A percentile compares a stretch with the other conserved stretches of the same genome.
Conservation (phyloP, 768 basidiomycete species). For the Xerocomus spinulosus region DNA sequence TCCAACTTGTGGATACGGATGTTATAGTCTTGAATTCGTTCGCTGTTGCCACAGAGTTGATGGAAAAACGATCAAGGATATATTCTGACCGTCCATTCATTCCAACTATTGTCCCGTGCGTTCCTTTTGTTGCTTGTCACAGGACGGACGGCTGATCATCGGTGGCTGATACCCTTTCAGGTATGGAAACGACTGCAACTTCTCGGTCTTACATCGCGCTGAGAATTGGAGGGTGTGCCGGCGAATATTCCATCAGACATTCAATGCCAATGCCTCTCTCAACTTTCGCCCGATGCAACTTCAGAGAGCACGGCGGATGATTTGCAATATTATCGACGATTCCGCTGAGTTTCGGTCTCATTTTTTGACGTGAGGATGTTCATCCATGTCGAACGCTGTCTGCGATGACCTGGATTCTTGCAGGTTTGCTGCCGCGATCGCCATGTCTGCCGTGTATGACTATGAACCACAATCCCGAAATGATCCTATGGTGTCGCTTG, state of each 20-base stretch:
- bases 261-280: background rate
- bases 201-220: background rate
- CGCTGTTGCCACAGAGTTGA: conserved; percentile 39
- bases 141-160: too few species aligned
- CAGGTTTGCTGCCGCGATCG: background rate
- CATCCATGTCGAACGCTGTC: too few species aligned
- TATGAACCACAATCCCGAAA: background rate
- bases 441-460: background rate
- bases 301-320: background rate
- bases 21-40: conserved; percentile 42
- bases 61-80: conserved; percentile 41
- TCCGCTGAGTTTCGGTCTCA: background rate
- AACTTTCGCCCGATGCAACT: conserved; percentile 5
- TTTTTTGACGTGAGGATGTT: background rate
- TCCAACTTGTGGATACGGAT: conserved; percentile 40
- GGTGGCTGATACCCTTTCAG: background rate
- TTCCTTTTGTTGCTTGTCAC: background rate
- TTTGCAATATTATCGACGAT: background rate
- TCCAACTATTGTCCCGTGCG: conserved; percentile 7
- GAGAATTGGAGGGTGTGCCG: conserved; percentile 1
- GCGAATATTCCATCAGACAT: conserved; percentile 6
- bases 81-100: conserved; percentile 46
- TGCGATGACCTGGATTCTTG: background rate
- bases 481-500: background rate
- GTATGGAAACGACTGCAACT: conserved; percentile 6